Base-by-base conservation (phyloP, 2,329 filamentous ascomycete species). In the Beauveria medogensis region DNA sequence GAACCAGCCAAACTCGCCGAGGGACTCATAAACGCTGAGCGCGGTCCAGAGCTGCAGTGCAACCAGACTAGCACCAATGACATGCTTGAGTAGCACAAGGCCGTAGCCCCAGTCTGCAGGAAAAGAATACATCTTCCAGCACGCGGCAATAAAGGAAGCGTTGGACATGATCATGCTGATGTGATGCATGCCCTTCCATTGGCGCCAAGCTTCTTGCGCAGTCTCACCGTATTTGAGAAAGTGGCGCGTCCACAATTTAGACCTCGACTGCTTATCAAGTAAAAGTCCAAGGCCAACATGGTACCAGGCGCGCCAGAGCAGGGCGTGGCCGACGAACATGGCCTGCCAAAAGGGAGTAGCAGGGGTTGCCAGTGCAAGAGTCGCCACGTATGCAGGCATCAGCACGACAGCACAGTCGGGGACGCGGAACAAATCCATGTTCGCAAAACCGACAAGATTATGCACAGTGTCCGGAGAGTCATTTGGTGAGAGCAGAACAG, bases 1-100 rank as follows among this genome's bases (percentile, higher is more conserved):
- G 79, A 97, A 97, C 93, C 93, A 99, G 68, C 94, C 94, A 69
- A 97, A 99, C 70, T 99, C 94, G 61, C 94, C 94, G 0, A 99
- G 84, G 2, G 91, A 95, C 55, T 97, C 92, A 73, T 97, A 96
- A 66, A 97, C 92, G 73, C 92, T 97, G 65, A 90, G 80, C 2
- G 91, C 88, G 1, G 92, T 96, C 94, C 94, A 99, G 20, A 95
- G 75, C 70, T 99, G 94, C 55, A 99, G 81, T 12, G 89, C 86
- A 62, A 97, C 86, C 65, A 97, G 79, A 57, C 89, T 85, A 55
- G 83, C 80, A 48, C 94, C 94, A 40, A 97, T 71, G 28, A 97
- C 90, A 70, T 97, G 94, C 70, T 92, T 89, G 62, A 99, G 82
- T 24, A 95, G 80, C 5, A 89, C 89, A 66, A 92, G 84, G n/a